A percentile compares a stretch with the other conserved stretches of the same genome.
Evolutionary conservation across 2,329 filamentous ascomycete genomes (phyloP).

Genomic region (Colletotrichum sp.): DNA sequence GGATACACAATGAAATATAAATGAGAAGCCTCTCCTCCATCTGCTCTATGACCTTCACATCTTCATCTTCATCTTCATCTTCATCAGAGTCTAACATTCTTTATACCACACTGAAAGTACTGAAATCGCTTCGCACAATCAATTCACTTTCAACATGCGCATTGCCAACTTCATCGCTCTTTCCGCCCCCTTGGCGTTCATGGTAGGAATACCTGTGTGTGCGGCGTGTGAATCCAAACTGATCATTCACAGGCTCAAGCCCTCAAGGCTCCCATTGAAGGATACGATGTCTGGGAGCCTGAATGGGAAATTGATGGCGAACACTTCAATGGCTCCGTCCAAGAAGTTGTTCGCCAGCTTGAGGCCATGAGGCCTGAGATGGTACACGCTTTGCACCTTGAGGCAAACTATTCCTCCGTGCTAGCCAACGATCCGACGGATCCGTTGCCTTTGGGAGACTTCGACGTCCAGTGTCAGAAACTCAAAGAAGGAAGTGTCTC

Average conservation of each 20-base stretch:
- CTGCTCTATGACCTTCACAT: rapidly evolving
- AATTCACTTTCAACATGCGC: neutral
- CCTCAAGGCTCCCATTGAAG: neutral
- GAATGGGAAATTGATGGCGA: conserved; percentile 22
- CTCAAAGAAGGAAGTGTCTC: neutral
- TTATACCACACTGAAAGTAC: neutral
- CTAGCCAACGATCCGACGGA: neutral
- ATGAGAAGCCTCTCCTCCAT: neutral
- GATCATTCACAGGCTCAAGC: neutral
- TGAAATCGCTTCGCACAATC: neutral
- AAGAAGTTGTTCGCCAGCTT: neutral
- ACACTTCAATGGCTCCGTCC: neutral
- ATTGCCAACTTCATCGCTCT: neutral
- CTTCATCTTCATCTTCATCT: neutral
- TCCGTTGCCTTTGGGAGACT: neutral
- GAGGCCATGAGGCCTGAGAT: neutral
- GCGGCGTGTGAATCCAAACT: neutral
- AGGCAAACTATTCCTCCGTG: neutral
- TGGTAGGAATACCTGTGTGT: neutral
- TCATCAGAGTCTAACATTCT: neutral
- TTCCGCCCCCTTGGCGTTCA: neutral
- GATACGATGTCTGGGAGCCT: neutral
- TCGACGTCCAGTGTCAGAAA: neutral
- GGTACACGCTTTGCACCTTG: neutral
- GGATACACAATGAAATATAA: neutral